These are phyloP conservation scores for Jaenimonas drosophilae DNA, from an alignment of 208 protist genomes.

Conservation along the genomic window DNA sequence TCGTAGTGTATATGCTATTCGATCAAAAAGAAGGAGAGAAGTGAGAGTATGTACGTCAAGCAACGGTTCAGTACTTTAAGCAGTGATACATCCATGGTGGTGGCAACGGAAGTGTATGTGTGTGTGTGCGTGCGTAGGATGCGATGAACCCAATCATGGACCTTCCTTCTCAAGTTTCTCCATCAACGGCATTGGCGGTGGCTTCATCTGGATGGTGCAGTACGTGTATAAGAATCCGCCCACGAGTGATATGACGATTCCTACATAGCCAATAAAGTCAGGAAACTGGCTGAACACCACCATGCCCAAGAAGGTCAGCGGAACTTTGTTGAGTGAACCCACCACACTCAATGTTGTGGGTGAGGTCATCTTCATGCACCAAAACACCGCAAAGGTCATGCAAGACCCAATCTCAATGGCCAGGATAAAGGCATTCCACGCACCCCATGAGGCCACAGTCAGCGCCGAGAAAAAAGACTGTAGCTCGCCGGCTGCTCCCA, in stretches of 20 bases:
- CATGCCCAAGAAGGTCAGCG: conserved; percentile 74
- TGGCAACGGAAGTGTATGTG: too few species aligned
- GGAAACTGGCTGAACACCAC: conserved; percentile 78
- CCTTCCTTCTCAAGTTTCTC: too few species aligned
- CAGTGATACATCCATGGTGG: too few species aligned
- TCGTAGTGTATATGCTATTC: too few species aligned
- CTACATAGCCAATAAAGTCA: conserved; percentile 44
- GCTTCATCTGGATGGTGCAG: too few species aligned
- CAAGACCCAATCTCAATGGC: conserved; percentile 46
- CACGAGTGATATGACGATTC: conserved; percentile 52
- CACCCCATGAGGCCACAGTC: conserved; percentile 5
- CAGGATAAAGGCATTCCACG: conserved; percentile 22
- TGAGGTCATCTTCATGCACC: conserved; percentile 82
- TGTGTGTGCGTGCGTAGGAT: too few species aligned
- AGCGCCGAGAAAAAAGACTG: conserved; percentile 2
- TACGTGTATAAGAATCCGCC: conserved; percentile 74
- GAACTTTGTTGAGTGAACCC: conserved; percentile 80
- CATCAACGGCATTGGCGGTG: too few species aligned
- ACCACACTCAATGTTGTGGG: conserved; percentile 86
- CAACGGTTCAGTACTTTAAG: too few species aligned
- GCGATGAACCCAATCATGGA: too few species aligned
- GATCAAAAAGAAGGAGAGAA: conserved; percentile 1
- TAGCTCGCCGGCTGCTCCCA: conserved; percentile 9
- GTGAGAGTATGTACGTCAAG: too few species aligned
- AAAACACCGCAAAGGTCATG: conserved; percentile 85